A percentile compares a stretch with the other conserved stretches of the same genome.
Conservation (phyloP, 306 rosid species). For the Carpinus viminea region DNA sequence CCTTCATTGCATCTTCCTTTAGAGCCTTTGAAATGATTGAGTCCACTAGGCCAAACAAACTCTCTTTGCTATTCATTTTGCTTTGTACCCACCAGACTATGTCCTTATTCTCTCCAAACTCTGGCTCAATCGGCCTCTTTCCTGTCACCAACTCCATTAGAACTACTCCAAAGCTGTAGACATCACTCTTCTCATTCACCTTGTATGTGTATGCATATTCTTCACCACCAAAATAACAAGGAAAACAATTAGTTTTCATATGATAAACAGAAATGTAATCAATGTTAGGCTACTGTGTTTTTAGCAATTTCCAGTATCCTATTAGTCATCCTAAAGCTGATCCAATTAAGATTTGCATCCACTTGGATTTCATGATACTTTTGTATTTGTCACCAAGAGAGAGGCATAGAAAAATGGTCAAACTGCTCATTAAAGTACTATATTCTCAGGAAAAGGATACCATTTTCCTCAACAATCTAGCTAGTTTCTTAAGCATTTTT, state of each 20-base stretch:
- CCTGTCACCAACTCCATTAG: slow-evolving; percentile 84
- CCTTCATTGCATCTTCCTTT: slow-evolving; percentile 63
- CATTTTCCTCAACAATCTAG: not conserved
- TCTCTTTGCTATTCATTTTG: slow-evolving; percentile 42
- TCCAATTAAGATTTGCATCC: not conserved
- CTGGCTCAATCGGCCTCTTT: slow-evolving; percentile 63
- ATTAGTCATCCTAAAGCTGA: slow-evolving; percentile 7
- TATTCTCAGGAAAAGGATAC: not conserved
- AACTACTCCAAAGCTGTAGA: slow-evolving; percentile 88
- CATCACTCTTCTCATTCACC: slow-evolving; percentile 90
- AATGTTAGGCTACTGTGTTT: not conserved
- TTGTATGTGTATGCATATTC: slow-evolving; percentile 81
- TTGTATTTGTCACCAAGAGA: no score
- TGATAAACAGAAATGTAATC: not conserved
- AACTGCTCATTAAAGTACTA: no score
- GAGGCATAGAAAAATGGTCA: no score
- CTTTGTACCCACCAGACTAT: slow-evolving; percentile 71
- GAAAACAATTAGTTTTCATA: slow-evolving; percentile 28
- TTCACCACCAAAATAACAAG: slow-evolving; percentile 33
- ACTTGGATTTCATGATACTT: not conserved
- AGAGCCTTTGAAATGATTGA: slow-evolving; percentile 47
- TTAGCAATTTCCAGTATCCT: not conserved
- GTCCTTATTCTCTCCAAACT: slow-evolving; percentile 74
- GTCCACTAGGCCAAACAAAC: slow-evolving; percentile 54
- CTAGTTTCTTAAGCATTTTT: not conserved